Evolutionary conservation across 1,139 yeast species (phyloP).

Genomic region (Candida gigantensis): DNA sequence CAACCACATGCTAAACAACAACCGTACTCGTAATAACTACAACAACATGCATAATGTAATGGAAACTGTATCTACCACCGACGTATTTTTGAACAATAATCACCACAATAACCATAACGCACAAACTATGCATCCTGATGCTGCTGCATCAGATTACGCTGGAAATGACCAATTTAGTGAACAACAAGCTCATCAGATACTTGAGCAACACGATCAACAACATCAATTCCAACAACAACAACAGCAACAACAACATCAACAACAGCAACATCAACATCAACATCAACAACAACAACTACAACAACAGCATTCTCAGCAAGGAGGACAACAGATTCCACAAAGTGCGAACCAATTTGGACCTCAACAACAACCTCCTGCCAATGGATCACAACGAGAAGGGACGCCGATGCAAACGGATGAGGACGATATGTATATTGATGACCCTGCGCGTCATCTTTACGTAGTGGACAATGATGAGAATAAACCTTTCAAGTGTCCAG

Average conservation of each 20-base stretch:
- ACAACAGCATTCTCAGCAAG: conserved; percentile 17
- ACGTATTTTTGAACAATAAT: conserved; percentile 62
- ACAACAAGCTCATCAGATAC: conserved; percentile 16
- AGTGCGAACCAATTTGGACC: conserved; percentile 10
- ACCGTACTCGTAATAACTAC: conserved; percentile 38
- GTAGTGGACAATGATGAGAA: conserved; percentile 91
- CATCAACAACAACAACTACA: conserved; percentile 19
- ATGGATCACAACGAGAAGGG: conserved; percentile 17
- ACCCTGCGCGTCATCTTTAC: conserved; percentile 91
- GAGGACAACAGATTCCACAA: conserved; percentile 8
- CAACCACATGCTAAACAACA: conserved; percentile 31
- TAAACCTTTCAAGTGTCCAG: conserved; percentile 97
- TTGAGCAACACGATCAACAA: conserved; percentile 19
- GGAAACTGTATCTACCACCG: conserved; percentile 86
- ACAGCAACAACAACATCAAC: conserved; percentile 18
- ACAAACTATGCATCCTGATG: conserved; percentile 11
- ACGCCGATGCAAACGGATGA: conserved; percentile 40
- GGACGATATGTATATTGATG: conserved; percentile 72
- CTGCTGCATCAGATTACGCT: conserved; percentile 11
- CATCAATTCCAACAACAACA: conserved; percentile 17
- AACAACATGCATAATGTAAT: conserved; percentile 50
- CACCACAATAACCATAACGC: conserved; percentile 11
- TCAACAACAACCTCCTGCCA: conserved; percentile 19
- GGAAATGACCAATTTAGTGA: conserved; percentile 16
- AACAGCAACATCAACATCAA: conserved; percentile 17